Percentiles rank a stretch among this genome's conserved stretches.
phyloP scores from a whole-genome alignment of 2,329 filamentous ascomycete genomes.

The Apiospora arundinis region DNA sequence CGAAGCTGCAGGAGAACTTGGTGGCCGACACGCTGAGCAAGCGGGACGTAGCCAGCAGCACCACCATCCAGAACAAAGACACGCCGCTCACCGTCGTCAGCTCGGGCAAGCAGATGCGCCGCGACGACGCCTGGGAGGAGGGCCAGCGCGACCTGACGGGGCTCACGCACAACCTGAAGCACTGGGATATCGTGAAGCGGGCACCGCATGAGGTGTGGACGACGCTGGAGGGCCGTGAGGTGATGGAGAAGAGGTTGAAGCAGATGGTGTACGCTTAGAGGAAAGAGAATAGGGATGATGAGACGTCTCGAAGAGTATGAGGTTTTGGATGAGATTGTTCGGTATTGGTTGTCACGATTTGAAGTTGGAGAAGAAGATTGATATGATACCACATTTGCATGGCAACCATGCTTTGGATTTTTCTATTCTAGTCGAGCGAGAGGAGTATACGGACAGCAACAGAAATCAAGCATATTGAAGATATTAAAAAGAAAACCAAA shows the following conservation, averaged over 20 bases:
- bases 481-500: no score
- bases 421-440: not conserved
- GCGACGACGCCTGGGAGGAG: conserved; percentile 75
- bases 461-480: not conserved
- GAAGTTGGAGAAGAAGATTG: conserved; percentile 3
- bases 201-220: conserved; percentile 89
- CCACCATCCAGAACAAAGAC: conserved; percentile 78
- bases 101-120: conserved; percentile 74
- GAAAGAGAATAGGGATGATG: no score
- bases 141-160: conserved; percentile 85
- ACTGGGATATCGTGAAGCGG: conserved; percentile 86
- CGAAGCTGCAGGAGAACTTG: conserved; percentile 89
- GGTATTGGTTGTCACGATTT: not conserved
- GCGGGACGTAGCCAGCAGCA: conserved; percentile 79
- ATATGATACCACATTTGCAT: not conserved
- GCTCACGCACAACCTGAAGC: conserved; percentile 77
- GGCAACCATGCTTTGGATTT: not conserved
- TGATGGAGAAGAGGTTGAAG: conserved; percentile 80
- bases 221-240: conserved; percentile 71
- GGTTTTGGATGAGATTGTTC: not conserved
- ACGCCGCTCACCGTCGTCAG: conserved; percentile 83
- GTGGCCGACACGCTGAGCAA: conserved; percentile 85
- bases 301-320: not conserved
- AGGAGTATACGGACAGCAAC: not conserved
- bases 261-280: conserved; percentile 61